Percentiles rank a stretch among this genome's conserved stretches.
Conservation (phyloP, 2,329 filamentous ascomycete genomes). For the Talaromyces sp. region DNA sequence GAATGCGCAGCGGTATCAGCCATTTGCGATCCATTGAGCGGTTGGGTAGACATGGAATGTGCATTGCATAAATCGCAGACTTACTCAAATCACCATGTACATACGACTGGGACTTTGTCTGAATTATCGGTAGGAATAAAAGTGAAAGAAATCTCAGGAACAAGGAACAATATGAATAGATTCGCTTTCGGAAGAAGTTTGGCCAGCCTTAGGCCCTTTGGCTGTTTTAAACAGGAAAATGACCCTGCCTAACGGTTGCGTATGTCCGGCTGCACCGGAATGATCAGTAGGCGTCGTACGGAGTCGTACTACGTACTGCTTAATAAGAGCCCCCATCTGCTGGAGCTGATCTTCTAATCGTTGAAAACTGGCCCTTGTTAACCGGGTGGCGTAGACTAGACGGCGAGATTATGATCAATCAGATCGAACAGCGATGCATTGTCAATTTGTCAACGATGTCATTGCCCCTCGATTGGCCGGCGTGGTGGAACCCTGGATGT, state of each 20-base stretch:
- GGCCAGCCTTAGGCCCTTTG: not conserved
- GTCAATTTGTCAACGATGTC: slow-evolving; percentile 10
- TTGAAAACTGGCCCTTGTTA: not conserved
- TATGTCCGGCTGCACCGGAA: slow-evolving; percentile 9
- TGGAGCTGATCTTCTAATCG: not conserved
- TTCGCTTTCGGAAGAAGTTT: not conserved
- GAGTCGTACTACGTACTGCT: not conserved
- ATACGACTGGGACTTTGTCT: not conserved
- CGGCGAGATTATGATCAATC: slow-evolving; percentile 9
- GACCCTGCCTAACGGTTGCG: not conserved
- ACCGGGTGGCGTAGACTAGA: slow-evolving; percentile 9
- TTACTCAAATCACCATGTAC: not conserved
- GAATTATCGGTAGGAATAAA: not conserved
- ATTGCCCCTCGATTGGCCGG: slow-evolving; percentile 7
- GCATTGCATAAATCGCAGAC: not conserved
- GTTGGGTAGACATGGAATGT: slow-evolving; percentile 4
- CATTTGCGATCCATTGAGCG: slow-evolving; percentile 4
- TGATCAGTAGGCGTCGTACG: not conserved
- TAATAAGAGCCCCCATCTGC: not conserved
- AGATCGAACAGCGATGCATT: not conserved
- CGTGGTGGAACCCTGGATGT: not conserved
- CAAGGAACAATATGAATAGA: not conserved
- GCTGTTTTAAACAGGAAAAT: not conserved
- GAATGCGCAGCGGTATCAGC: slow-evolving; percentile 12
- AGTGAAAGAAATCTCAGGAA: not conserved